These are phyloP conservation scores for Eurotiales sp. DNA, from an alignment of 2,329 filamentous ascomycete species.

Conservation along the genomic window DNA sequence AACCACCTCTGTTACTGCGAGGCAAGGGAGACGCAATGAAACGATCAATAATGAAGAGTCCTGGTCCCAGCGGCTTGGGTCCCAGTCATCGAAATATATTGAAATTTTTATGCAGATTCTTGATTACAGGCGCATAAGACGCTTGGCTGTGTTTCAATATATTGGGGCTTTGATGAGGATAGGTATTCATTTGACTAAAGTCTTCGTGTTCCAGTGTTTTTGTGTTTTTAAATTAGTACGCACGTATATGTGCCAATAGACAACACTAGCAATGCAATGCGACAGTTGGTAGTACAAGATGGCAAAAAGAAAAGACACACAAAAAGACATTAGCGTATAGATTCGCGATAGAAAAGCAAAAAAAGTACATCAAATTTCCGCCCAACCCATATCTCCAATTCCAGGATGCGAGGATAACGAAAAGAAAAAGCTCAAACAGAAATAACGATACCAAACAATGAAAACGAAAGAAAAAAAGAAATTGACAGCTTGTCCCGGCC, in stretches of 20 bases:
- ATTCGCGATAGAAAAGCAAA: constrained; percentile 6
- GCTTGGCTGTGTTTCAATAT: no score
- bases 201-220: neutral
- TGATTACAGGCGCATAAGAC: neutral
- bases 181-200: no score
- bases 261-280: constrained; percentile 4
- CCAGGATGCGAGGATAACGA: constrained; percentile 15
- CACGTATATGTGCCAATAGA: constrained; percentile 8
- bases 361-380: constrained; percentile 13
- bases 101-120: neutral
- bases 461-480: neutral
- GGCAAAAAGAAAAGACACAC: neutral
- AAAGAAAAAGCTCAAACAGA: constrained; percentile 3
- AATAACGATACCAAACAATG: neutral
- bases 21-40: neutral
- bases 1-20: neutral
- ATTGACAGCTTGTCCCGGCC: no score
- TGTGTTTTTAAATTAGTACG: constrained; percentile 11
- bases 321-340: constrained; percentile 5
- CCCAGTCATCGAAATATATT: no score
- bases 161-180: no score
- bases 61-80: no score
- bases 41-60: neutral
- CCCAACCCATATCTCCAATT: constrained; percentile 15
- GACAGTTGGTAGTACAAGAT: constrained; percentile 12